These are phyloP conservation scores for Kwoniella sp. DNA, from an alignment of 768 basidiomycete genomes.

Conservation along the genomic window DNA sequence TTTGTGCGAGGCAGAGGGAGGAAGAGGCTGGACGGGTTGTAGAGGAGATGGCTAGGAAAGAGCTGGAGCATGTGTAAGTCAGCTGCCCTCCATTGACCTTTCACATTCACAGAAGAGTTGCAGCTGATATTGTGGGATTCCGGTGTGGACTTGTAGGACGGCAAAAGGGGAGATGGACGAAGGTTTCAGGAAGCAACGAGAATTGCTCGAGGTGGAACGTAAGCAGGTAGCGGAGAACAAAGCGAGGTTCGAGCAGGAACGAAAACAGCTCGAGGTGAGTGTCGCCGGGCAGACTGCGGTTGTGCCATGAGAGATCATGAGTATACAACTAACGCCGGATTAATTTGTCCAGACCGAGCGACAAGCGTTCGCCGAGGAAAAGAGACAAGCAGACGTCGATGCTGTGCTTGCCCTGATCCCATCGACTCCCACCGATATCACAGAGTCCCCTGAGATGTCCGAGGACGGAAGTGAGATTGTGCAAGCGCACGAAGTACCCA, in stretches of 20 bases:
- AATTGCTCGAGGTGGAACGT: constrained; percentile 36
- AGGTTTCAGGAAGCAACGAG: constrained; percentile 18
- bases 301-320: too few species aligned
- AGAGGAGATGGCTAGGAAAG: constrained; percentile 36
- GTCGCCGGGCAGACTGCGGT: too few species aligned
- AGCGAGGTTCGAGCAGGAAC: constrained; percentile 38
- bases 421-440: constrained; percentile 12
- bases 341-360: constrained; percentile 35
- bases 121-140: too few species aligned
- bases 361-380: constrained; percentile 44
- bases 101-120: too few species aligned
- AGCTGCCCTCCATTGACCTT: too few species aligned
- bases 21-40: constrained; percentile 44
- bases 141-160: too few species aligned
- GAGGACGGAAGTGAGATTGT: too few species aligned
- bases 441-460: neutral
- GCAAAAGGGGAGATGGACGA: constrained; percentile 22
- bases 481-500: too few species aligned
- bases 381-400: constrained; percentile 33
- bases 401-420: constrained; percentile 35
- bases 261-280: constrained; percentile 47
- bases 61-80: constrained; percentile 22
- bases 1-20: constrained; percentile 37
- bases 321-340: neutral
- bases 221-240: constrained; percentile 29